Evolutionary conservation across 2,329 filamentous ascomycete species (phyloP).

Genomic region (Chalaropsis thielavioides): DNA sequence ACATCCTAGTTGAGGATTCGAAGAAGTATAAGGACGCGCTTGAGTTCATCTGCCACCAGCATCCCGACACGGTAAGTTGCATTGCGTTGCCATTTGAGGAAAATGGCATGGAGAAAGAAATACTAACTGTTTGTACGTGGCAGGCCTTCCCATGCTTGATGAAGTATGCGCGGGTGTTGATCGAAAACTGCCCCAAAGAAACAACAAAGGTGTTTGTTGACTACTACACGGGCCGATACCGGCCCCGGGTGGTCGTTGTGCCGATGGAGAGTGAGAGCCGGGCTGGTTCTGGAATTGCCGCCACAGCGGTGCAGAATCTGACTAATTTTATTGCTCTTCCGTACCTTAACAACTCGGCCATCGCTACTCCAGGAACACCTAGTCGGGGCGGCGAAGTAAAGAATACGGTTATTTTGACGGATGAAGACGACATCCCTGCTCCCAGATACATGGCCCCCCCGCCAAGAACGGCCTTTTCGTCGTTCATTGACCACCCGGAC

Average conservation of each 20-base stretch:
- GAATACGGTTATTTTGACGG: slow-evolving; percentile 31
- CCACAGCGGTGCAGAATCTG: slow-evolving; percentile 71
- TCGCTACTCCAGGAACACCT: slow-evolving; percentile 38
- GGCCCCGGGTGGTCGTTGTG: slow-evolving; percentile 42
- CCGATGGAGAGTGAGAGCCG: slow-evolving; percentile 11
- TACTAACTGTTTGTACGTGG: background rate
- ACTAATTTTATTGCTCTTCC: slow-evolving; percentile 71
- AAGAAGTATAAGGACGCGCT: slow-evolving; percentile 80
- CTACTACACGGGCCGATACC: slow-evolving; percentile 81
- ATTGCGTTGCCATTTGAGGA: background rate
- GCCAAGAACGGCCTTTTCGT: slow-evolving; percentile 82
- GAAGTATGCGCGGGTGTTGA: slow-evolving; percentile 84
- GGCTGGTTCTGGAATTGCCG: slow-evolving; percentile 37
- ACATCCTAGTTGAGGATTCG: slow-evolving; percentile 90
- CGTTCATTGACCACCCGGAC: slow-evolving; percentile 84
- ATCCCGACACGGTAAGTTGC: slow-evolving; percentile 54
- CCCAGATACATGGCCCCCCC: slow-evolving; percentile 63
- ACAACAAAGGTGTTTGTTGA: slow-evolving; percentile 83
- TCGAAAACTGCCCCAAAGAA: slow-evolving; percentile 70
- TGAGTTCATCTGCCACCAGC: slow-evolving; percentile 78
- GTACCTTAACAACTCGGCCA: slow-evolving; percentile 57
- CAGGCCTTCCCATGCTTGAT: slow-evolving; percentile 78
- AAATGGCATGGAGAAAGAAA: too few relatives aligned
- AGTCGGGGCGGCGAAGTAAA: slow-evolving; percentile 37
- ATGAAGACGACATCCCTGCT: slow-evolving; percentile 32